Percentiles rank a stretch among this genome's conserved stretches.
Evolutionary conservation across 2,329 filamentous ascomycete genomes (phyloP).

Genomic region (Monilinia fructigena): DNA sequence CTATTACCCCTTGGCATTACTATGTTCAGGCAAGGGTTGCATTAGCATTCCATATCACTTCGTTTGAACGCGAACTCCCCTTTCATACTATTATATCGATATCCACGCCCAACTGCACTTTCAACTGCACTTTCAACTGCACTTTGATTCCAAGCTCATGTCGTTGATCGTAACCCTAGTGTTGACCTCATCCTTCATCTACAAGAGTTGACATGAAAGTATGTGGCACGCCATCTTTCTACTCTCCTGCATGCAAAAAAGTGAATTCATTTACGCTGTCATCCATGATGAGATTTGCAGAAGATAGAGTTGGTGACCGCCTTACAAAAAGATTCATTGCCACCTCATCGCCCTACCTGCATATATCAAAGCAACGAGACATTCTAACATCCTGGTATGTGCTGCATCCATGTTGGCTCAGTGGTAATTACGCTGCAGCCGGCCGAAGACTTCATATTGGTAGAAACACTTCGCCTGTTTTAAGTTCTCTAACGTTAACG

Average conservation of each 20-base stretch:
- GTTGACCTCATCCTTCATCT: neutral
- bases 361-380: neutral
- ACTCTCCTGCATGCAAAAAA: neutral
- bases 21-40: neutral
- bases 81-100: neutral
- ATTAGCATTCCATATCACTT: neutral
- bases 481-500: conserved; percentile 12
- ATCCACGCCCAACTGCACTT: neutral
- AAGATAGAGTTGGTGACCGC: neutral
- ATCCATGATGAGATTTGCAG: neutral
- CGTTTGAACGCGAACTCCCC: neutral
- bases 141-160: neutral
- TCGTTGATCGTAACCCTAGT: neutral
- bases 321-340: neutral
- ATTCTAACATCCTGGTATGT: neutral
- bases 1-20: conserved; percentile 1
- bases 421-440: neutral
- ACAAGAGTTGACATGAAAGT: neutral
- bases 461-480: neutral
- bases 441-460: neutral
- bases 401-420: conserved; percentile 1
- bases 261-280: neutral
- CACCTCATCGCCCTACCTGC: neutral
- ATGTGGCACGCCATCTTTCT: too few species aligned
- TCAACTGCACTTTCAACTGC: neutral